These are phyloP conservation scores for Neoscytalidium dimidiatum DNA, from an alignment of 2,329 filamentous ascomycete species.

Conservation along the genomic window DNA sequence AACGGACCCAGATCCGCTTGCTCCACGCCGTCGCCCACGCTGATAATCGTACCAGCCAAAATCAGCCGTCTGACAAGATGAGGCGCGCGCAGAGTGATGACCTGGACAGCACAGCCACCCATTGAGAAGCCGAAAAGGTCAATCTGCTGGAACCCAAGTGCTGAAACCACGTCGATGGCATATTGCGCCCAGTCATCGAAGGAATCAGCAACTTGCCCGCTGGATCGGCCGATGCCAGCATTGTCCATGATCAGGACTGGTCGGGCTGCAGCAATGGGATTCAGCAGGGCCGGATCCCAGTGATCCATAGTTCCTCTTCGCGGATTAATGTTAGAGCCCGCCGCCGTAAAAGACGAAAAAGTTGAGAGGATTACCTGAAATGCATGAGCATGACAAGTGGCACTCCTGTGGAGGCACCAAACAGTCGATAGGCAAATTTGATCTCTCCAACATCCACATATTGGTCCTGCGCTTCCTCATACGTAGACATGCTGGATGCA, in stretches of 20 bases:
- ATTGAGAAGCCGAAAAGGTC: conserved; percentile 56
- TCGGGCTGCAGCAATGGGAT: conserved; percentile 45
- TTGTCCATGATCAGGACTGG: conserved; percentile 52
- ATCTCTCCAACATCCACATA: conserved; percentile 19
- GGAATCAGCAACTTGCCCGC: conserved; percentile 46
- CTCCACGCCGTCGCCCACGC: conserved; percentile 37
- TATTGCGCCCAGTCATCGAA: conserved; percentile 38
- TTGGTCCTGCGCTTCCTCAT: background rate
- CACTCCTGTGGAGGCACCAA: conserved; percentile 21
- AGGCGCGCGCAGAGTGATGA: conserved; percentile 44
- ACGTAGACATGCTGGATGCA: conserved; percentile 8
- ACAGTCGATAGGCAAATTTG: conserved; percentile 26
- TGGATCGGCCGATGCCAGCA: conserved; percentile 49
- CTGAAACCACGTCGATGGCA: conserved; percentile 28
- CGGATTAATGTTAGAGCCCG: too few relatives aligned
- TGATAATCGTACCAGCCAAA: conserved; percentile 49
- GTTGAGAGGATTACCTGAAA: conserved; percentile 25
- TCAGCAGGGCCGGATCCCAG: conserved; percentile 40
- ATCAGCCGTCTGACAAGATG: conserved; percentile 44
- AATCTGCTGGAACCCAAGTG: conserved; percentile 37
- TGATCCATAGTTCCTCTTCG: conserved; percentile 26
- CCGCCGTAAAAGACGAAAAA: too few relatives aligned
- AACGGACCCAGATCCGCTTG: background rate
- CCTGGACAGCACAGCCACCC: conserved; percentile 51
- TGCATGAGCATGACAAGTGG: conserved; percentile 28